These are phyloP conservation scores for Begonia masoniana DNA, from an alignment of 306 rosid species.

Conservation along the genomic window DNA sequence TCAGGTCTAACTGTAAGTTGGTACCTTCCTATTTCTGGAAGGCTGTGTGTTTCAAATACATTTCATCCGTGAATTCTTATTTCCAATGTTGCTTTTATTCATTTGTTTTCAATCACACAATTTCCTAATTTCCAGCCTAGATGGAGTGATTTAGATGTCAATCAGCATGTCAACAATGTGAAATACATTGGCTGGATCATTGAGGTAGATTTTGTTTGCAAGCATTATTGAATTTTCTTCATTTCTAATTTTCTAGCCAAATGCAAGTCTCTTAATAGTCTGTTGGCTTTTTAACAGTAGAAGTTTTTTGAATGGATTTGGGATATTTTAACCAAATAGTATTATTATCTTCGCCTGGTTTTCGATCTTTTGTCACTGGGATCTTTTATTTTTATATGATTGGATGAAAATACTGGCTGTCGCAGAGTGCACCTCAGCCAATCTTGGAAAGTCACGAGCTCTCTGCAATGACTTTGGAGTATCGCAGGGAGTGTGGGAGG, in stretches of 20 bases:
- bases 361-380: no score
- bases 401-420: neutral
- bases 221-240: neutral
- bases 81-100: neutral
- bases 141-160: constrained; percentile 8
- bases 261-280: no score
- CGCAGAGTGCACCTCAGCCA: constrained; percentile 8
- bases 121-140: neutral
- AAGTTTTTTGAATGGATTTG: no score
- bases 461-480: neutral
- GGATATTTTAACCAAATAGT: no score
- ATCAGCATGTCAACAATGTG: constrained; percentile 2
- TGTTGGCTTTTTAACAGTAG: no score
- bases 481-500: constrained; percentile 6
- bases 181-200: constrained; percentile 5
- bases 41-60: neutral
- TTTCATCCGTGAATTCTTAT: neutral
- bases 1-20: constrained; percentile 1
- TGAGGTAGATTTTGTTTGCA: constrained; percentile 3
- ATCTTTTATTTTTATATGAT: no score
- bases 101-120: neutral
- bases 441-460: neutral
- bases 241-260: no score
- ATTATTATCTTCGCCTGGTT: no score
- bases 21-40: neutral